Conservation (phyloP, 2,329 filamentous ascomycete genomes). For the Escovopsis weberi region DNA sequence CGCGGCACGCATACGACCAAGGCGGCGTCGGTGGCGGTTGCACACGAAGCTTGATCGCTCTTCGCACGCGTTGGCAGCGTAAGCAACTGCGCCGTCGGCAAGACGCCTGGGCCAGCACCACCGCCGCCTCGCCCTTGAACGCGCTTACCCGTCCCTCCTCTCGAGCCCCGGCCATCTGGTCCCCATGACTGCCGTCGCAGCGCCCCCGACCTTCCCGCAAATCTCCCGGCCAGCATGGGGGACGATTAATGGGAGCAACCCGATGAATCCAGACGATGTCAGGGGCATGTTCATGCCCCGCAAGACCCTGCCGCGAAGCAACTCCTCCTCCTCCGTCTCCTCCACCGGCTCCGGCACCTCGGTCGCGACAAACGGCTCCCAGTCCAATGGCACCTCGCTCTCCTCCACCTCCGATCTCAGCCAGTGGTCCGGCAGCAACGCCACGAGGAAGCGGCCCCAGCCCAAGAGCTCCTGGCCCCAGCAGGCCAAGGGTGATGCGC, state of each 20-base stretch:
- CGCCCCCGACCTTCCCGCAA: constrained; percentile 47
- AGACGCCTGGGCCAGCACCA: no score
- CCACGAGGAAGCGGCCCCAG: constrained; percentile 36
- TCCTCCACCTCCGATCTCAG: constrained; percentile 32
- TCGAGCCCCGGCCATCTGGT: constrained; percentile 4
- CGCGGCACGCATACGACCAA: no score
- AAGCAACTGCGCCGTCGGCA: no score
- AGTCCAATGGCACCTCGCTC: constrained; percentile 44
- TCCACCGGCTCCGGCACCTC: constrained; percentile 49
- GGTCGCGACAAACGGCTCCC: constrained; percentile 44
- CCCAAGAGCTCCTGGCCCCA: constrained; percentile 35
- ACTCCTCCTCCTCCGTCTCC: constrained; percentile 80
- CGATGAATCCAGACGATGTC: constrained; percentile 72
- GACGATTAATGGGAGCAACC: constrained; percentile 41
- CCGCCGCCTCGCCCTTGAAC: neutral
- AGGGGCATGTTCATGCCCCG: constrained; percentile 81
- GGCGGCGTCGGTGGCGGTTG: no score
- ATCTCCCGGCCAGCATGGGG: constrained; percentile 53
- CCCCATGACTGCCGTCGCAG: constrained; percentile 56
- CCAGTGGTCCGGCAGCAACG: constrained; percentile 31
- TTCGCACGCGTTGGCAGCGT: no score
- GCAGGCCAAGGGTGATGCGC: constrained; percentile 29
- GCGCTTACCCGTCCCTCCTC: neutral
- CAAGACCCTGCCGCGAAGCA: constrained; percentile 73
- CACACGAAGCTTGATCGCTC: no score